Percentiles rank a stretch among this genome's conserved stretches.
These are phyloP conservation scores for Penicillium thymicola DNA, from an alignment of 2,329 filamentous ascomycete genomes.

Conservation along the genomic window DNA sequence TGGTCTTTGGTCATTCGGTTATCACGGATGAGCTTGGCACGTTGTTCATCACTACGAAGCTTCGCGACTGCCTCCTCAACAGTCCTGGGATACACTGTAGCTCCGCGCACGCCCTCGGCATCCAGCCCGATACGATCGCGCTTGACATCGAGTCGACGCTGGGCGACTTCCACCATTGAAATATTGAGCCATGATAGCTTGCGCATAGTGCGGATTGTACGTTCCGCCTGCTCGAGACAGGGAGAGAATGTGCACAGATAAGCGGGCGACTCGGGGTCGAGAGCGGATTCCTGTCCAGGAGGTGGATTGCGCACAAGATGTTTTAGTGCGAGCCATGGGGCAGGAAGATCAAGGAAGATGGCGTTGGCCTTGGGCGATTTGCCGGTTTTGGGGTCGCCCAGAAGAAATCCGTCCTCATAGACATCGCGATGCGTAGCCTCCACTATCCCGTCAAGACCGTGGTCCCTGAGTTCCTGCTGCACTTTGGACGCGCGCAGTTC, in stretches of 20 bases:
- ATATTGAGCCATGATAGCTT: slow-evolving; percentile 86
- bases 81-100: slow-evolving; percentile 62
- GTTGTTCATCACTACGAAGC: slow-evolving; percentile 69
- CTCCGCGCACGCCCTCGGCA: slow-evolving; percentile 63
- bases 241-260: slow-evolving; percentile 93
- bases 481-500: slow-evolving; percentile 42
- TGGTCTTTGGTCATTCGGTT: slow-evolving; percentile 28
- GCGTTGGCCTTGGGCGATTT: slow-evolving; percentile 45
- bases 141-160: slow-evolving; percentile 74
- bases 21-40: slow-evolving; percentile 62
- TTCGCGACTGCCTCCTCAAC: slow-evolving; percentile 76
- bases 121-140: slow-evolving; percentile 76
- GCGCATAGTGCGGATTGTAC: slow-evolving; percentile 77
- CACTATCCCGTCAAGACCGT: slow-evolving; percentile 46
- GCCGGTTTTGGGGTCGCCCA: slow-evolving; percentile 33
- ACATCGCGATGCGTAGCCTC: slow-evolving; percentile 49
- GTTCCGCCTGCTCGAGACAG: slow-evolving; percentile 92
- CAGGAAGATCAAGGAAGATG: slow-evolving; percentile 51
- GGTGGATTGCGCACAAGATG: slow-evolving; percentile 43
- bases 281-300: slow-evolving; percentile 44
- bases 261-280: slow-evolving; percentile 69
- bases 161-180: slow-evolving; percentile 84
- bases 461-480: slow-evolving; percentile 42
- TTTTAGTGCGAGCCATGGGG: slow-evolving; percentile 50
- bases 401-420: slow-evolving; percentile 48